Conservation (phyloP, 106 monocot genomes). For the Allium fistulosum region DNA sequence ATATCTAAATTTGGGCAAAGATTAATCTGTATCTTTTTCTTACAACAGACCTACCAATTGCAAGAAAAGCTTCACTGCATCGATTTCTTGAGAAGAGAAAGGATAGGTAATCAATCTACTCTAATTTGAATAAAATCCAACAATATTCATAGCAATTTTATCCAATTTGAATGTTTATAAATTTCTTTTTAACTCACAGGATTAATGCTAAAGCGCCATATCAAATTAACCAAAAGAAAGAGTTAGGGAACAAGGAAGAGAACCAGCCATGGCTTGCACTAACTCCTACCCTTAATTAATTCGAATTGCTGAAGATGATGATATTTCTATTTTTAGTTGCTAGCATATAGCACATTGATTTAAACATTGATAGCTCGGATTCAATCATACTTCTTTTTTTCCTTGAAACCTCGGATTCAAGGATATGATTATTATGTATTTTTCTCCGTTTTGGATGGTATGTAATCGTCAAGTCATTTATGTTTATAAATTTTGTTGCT, state of each 20-base stretch:
- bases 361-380: constrained; percentile 3
- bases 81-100: constrained; percentile 85
- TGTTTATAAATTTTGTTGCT: neutral
- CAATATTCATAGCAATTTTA: neutral
- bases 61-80: constrained; percentile 51
- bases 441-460: neutral
- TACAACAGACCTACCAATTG: constrained; percentile 49
- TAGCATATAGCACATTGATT: neutral
- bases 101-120: constrained; percentile 33
- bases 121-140: neutral
- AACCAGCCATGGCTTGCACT: constrained; percentile 45
- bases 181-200: constrained; percentile 18
- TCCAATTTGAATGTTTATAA: neutral
- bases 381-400: neutral
- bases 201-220: constrained; percentile 46
- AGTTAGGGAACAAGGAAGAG: constrained; percentile 15
- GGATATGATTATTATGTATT: constrained; percentile 6
- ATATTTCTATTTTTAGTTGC: neutral
- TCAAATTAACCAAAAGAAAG: constrained; percentile 10
- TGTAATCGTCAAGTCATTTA: neutral
- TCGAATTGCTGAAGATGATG: constrained; percentile 12
- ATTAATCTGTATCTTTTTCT: neutral
- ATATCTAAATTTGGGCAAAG: neutral
- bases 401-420: neutral
- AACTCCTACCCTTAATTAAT: constrained; percentile 18